These are phyloP conservation scores for Boletus coccyginus DNA, from an alignment of 768 basidiomycete species.

Conservation along the genomic window DNA sequence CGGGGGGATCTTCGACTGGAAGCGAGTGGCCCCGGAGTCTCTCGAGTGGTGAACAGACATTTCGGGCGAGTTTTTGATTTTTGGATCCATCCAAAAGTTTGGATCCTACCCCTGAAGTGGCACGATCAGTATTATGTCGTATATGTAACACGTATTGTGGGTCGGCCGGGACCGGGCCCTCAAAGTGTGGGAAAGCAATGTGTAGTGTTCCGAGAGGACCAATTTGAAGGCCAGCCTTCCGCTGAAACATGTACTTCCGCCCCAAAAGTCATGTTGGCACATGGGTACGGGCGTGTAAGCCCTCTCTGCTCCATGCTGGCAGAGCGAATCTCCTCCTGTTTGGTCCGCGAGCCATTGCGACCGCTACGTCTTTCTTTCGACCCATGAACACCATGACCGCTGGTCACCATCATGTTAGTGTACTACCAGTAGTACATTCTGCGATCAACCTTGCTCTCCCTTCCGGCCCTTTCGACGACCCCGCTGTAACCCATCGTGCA, in stretches of 20 bases:
- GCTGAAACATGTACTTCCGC: not conserved
- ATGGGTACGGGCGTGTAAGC: not conserved
- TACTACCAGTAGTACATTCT: slow-evolving; percentile 23
- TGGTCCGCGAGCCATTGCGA: not conserved
- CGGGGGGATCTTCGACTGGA: slow-evolving; percentile 39
- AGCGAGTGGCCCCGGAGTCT: slow-evolving; percentile 4
- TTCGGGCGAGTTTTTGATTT: not conserved
- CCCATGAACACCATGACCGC: not conserved
- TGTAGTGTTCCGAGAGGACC: too few species aligned
- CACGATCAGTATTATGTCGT: not conserved
- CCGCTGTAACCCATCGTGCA: slow-evolving; percentile 10
- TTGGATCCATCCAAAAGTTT: not conserved
- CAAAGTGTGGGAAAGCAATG: not conserved
- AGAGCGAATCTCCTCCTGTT: not conserved
- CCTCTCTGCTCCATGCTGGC: not conserved
- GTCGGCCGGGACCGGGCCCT: too few species aligned
- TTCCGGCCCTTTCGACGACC: slow-evolving; percentile 21
- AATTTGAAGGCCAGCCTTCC: not conserved
- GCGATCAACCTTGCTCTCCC: slow-evolving; percentile 29
- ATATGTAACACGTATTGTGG: too few species aligned
- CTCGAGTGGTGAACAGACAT: slow-evolving; percentile 1
- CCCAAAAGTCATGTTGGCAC: not conserved
- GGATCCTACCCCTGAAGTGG: not conserved
- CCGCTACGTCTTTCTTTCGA: not conserved
- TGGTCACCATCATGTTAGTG: not conserved